Base-by-base conservation (phyloP, 805 yeast genomes). In the Starmerella stigmatis region DNA sequence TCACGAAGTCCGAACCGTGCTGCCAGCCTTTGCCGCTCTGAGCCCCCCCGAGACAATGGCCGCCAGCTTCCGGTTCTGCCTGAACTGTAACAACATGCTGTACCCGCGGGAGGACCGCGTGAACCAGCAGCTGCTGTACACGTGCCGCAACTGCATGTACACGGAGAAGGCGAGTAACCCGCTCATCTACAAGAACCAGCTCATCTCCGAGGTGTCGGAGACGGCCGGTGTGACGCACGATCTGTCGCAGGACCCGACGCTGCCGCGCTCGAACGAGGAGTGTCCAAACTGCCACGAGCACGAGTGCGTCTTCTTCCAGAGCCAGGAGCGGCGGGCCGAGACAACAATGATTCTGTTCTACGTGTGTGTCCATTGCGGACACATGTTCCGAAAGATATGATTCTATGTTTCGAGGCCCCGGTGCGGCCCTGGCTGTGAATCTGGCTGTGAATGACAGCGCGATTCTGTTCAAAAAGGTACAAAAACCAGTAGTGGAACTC, bases 151-250 rank as follows among this genome's bases (percentile, higher is more conserved):
- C 60, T 92, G 98, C 62, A 77, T 85, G 42, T 89, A 89, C 64
- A 84, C 94, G 4, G 97, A 92, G 64, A 74, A 82, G 51, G 96
- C 97, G 0, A 86, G 79, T 46, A 76, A 82, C 55, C 80, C 95
- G 26, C 75, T 81, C 60, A 94, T 92, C 30, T 64, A 85, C 63
- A 73, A 96, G 54, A 94, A 92, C 63, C 97, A 92, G 66, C 73
- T 89, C 66, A 81, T 86, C 54, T 77, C 96, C 12, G 81, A 83
- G 57, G 85, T 89, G 53, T 95, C 64, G 60, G 96, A 85, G 61
- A 89, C 96, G 2, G 97, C 97, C 1, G 97, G 97, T 57, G 94
- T 84, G 44, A 94, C 92, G 31, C 88, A 84, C 61, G 97, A 89
- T 63, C 83, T 92, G 54, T 96, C 96, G 1, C 72, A 80, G 20